phyloP scores from a whole-genome alignment of 1,284 basidiomycete genomes.

The Puccinia hordei region DNA sequence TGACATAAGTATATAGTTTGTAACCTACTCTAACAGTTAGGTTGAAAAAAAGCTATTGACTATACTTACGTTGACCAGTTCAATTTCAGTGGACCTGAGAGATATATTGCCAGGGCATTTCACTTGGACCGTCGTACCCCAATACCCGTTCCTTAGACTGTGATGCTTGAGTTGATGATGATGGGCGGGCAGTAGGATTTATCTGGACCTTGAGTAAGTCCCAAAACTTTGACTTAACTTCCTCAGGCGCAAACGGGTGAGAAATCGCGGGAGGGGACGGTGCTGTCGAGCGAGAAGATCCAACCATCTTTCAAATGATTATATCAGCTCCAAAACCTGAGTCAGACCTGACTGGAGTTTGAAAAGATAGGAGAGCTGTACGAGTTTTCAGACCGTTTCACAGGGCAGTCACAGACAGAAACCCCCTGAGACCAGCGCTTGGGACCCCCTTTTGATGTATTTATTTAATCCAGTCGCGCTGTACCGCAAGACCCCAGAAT shows the following conservation, averaged over 20 bases:
- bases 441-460: too few species aligned
- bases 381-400: too few species aligned
- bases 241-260: slow-evolving; percentile 44
- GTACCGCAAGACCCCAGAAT: too few species aligned
- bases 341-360: not conserved
- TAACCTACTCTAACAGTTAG: too few species aligned
- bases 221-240: slow-evolving; percentile 38
- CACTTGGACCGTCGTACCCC: slow-evolving; percentile 37
- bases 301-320: too few species aligned
- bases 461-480: too few species aligned
- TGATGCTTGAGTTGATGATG: slow-evolving; percentile 3
- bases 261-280: slow-evolving; percentile 15
- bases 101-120: slow-evolving; percentile 33
- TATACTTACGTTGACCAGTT: slow-evolving; percentile 41
- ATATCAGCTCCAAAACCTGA: not conserved
- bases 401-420: too few species aligned
- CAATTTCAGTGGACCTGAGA: slow-evolving; percentile 25
- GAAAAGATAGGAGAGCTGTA: not conserved
- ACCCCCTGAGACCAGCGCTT: too few species aligned
- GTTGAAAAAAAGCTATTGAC: not conserved
- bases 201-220: slow-evolving; percentile 28
- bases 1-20: too few species aligned
- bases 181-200: slow-evolving; percentile 11
- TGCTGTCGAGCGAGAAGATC: not conserved
- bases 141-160: slow-evolving; percentile 22